These are phyloP conservation scores for Scopulariopsis brevicaulis DNA, from an alignment of 2,329 filamentous ascomycete genomes.

Conservation along the genomic window DNA sequence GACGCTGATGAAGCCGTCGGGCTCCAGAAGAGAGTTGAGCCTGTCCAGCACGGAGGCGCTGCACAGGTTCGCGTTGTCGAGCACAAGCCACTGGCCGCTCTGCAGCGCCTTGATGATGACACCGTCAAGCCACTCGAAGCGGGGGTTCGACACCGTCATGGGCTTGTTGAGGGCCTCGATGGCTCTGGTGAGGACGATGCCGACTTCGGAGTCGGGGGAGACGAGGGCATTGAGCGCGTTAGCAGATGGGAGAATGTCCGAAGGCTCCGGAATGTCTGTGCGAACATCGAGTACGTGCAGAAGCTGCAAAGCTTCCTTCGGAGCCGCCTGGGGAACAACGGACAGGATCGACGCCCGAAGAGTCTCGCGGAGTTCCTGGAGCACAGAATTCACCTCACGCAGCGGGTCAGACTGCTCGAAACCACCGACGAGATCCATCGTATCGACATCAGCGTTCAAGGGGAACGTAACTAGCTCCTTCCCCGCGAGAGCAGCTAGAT, in stretches of 20 bases:
- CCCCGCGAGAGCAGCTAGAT: constrained; percentile 70
- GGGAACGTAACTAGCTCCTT: constrained; percentile 70
- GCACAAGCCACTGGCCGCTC: constrained; percentile 79
- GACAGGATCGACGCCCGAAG: constrained; percentile 38
- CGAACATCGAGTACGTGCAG: constrained; percentile 35
- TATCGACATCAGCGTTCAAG: constrained; percentile 90
- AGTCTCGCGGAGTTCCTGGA: constrained; percentile 36
- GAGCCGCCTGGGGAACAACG: constrained; percentile 32
- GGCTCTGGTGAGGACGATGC: constrained; percentile 33
- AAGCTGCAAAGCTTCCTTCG: constrained; percentile 34
- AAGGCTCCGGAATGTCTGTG: constrained; percentile 20
- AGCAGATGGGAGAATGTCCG: constrained; percentile 24
- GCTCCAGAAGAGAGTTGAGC: constrained; percentile 88
- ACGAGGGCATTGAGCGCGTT: constrained; percentile 26
- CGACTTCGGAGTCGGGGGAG: constrained; percentile 32
- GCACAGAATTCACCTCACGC: constrained; percentile 51
- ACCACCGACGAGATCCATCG: constrained; percentile 92
- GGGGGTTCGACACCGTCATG: constrained; percentile 54
- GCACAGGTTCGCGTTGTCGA: constrained; percentile 96
- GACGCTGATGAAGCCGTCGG: constrained; percentile 75
- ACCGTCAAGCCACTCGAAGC: constrained; percentile 94
- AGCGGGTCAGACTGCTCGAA: constrained; percentile 89
- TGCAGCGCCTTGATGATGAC: constrained; percentile 80
- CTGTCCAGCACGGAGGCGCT: constrained; percentile 90
- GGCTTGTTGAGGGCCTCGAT: constrained; percentile 39